phyloP scores from a whole-genome alignment of 1,139 yeast species.

The Debaryomyces subglobosus region DNA sequence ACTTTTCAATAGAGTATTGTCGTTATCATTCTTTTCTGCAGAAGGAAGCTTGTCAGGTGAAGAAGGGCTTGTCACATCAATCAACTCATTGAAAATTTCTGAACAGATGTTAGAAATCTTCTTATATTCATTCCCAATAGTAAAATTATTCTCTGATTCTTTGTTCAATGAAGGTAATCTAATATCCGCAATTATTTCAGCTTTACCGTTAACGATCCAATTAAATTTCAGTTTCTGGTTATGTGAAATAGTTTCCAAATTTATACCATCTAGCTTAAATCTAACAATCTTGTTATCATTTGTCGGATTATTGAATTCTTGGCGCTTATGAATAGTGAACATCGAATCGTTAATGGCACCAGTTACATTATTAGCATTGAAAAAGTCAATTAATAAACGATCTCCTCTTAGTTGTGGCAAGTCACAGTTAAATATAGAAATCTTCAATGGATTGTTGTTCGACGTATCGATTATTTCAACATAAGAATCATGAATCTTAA shows the following conservation, averaged over 20 bases:
- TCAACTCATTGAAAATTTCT: constrained; percentile 32
- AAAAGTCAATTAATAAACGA: constrained; percentile 62
- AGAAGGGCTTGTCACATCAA: constrained; percentile 20
- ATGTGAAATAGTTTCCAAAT: constrained; percentile 48
- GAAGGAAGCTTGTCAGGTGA: constrained; percentile 9
- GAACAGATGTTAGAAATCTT: constrained; percentile 30
- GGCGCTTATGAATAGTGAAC: constrained; percentile 70
- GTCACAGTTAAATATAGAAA: constrained; percentile 67
- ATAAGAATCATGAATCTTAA: constrained; percentile 59
- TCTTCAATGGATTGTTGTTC: constrained; percentile 42
- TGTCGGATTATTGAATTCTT: constrained; percentile 32
- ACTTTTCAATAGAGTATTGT: constrained; percentile 38
- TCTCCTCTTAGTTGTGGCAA: constrained; percentile 61
- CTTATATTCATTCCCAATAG: constrained; percentile 27
- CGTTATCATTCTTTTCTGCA: constrained; percentile 18
- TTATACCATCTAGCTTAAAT: constrained; percentile 66
- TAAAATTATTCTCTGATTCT: constrained; percentile 17
- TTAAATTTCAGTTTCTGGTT: constrained; percentile 54
- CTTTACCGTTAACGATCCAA: constrained; percentile 72
- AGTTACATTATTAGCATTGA: constrained; percentile 69
- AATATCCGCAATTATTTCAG: constrained; percentile 70
- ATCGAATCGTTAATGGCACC: constrained; percentile 76
- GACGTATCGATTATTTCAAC: constrained; percentile 43
- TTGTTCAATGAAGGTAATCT: constrained; percentile 56
- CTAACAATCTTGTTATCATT: constrained; percentile 53